phyloP scores from a whole-genome alignment of 2,329 filamentous ascomycete genomes.

The Apiospora malaysiana region DNA sequence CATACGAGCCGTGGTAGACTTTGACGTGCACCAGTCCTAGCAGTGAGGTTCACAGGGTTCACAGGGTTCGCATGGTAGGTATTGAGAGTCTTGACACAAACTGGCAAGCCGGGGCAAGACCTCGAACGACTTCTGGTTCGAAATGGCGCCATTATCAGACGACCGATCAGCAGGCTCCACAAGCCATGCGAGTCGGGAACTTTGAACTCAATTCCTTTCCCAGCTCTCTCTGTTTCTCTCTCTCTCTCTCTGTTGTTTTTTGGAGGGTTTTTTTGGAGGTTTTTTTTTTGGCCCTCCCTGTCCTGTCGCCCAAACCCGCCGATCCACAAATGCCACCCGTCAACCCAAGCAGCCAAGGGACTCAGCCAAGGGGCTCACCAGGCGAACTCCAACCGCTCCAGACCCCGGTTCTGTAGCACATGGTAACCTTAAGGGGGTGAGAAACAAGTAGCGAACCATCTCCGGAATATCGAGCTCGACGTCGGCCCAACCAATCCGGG shows the following conservation, averaged over 20 bases:
- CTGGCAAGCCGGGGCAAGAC: neutral
- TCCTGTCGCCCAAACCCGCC: neutral
- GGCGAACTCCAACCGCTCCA: neutral
- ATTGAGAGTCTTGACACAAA: constrained; percentile 7
- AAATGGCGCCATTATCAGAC: constrained; percentile 18
- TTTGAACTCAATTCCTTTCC: neutral
- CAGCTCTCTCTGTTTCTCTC: too few relatives aligned
- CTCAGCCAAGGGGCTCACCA: neutral
- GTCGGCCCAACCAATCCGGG: neutral
- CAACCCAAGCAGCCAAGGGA: neutral
- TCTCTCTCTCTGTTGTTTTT: too few relatives aligned
- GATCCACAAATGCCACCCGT: neutral
- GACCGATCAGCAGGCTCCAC: neutral
- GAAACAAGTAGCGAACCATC: neutral
- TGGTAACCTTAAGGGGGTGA: neutral
- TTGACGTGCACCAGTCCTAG: too few relatives aligned
- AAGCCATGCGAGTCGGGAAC: neutral
- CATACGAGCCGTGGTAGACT: too few relatives aligned
- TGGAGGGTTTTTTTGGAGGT: too few relatives aligned
- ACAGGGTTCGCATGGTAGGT: neutral
- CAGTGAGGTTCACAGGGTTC: neutral
- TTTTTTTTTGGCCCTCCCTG: too few relatives aligned
- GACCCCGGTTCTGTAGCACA: constrained; percentile 1
- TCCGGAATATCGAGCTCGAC: neutral
- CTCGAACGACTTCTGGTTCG: neutral